Evolutionary conservation across 352 stramenopile species (phyloP), one percentile per base, ranked within the genome.

Genomic region (Pythium utonaiense): DNA sequence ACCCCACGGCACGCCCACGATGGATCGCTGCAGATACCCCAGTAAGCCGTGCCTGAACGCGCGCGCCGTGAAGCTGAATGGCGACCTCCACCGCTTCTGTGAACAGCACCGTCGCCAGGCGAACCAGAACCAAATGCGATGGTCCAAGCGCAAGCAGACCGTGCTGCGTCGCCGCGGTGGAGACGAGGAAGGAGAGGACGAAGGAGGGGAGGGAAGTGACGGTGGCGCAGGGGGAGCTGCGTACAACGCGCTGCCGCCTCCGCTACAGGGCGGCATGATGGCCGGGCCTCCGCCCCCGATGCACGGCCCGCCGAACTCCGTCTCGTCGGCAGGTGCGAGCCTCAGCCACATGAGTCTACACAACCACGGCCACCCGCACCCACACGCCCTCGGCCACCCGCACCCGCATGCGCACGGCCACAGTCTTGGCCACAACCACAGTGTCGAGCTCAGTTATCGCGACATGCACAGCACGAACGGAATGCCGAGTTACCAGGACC

Each of bases 31-130:
- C n/a, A 42, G 47, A 36, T 62, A 67, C 47, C 60, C 60, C 22
- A 67, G 47, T 41, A 67, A 67, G 47, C 53, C 45, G n/a, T 67
- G 60, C 22, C 44, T 47, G 17, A 73, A 76, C 48, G 38, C 57
- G 14, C 69, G 69, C 49, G 69, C 60, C 17, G 27, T 69, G 42
- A 76, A 76, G 55, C 56, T 60, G 17, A 67, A 76, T 30, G 69
- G 69, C n/a, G 64, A 70, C 34, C 59, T 73, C 36, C 69, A 76
- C 52, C 53, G 60, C 50, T 63, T 73, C 36, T 76, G 69, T 54
- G 67, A 73, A 31, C 53, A 64, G 28, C 69, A 76, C 51, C 65
- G 69, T 2, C 57, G 53, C 13, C 63, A 71, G 41, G 69, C 69
- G 22, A 73, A 76, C 44, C 60, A 71, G 36, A 69, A 64, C 45